These are phyloP conservation scores for Geranium brycei DNA, from an alignment of 345 rosid species.

Conservation along the genomic window DNA sequence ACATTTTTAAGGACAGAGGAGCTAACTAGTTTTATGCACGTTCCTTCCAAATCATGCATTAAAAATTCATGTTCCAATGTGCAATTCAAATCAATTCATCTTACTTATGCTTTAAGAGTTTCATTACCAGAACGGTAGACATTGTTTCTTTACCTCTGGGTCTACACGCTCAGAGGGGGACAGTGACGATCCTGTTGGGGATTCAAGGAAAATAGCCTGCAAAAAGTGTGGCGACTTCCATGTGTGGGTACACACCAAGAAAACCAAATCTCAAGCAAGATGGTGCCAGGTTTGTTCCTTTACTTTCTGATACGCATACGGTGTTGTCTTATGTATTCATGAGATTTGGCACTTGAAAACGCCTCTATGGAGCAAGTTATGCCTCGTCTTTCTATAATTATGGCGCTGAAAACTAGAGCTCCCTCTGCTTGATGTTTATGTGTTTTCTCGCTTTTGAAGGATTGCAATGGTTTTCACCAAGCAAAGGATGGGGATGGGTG, in stretches of 20 bases:
- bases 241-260: conserved; percentile 63
- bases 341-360: neutral
- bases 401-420: conserved; percentile 4
- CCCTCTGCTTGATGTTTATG: conserved; percentile 6
- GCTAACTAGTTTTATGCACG: too few species aligned
- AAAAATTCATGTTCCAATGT: neutral
- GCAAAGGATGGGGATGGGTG: conserved; percentile 99
- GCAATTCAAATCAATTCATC: neutral
- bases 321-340: conserved; percentile 1
- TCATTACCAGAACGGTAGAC: conserved; percentile 39
- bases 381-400: conserved; percentile 8
- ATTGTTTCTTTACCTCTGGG: conserved; percentile 48
- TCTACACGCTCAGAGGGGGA: conserved; percentile 48
- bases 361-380: conserved; percentile 6
- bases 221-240: conserved; percentile 70
- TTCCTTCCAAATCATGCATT: neutral
- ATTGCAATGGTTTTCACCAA: conserved; percentile 84
- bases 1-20: too few species aligned
- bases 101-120: conserved; percentile 1
- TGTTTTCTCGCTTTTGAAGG: conserved; percentile 35
- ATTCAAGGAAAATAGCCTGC: conserved; percentile 77
- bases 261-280: conserved; percentile 80
- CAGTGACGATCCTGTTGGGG: conserved; percentile 51
- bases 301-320: conserved; percentile 1
- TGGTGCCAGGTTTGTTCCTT: conserved; percentile 85